Conservation (phyloP, 2,329 filamentous ascomycete genomes). For the Microcyclosporella mali region DNA sequence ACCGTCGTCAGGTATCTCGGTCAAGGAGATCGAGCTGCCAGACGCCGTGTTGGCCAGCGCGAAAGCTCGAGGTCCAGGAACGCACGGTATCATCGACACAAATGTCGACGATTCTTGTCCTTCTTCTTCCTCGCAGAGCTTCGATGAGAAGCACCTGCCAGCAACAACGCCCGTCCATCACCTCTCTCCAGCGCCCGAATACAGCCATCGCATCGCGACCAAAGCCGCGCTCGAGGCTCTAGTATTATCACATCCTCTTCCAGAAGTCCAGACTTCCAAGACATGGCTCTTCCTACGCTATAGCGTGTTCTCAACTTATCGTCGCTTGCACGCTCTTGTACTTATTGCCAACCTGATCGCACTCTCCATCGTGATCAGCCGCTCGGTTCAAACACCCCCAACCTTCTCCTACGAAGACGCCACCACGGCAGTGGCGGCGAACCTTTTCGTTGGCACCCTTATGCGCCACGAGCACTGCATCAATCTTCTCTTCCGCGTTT, state of each 20-base stretch:
- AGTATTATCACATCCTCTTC: constrained; percentile 18
- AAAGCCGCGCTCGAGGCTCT: constrained; percentile 20
- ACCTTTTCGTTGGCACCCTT: constrained; percentile 31
- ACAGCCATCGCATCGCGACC: constrained; percentile 18
- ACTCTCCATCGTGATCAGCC: constrained; percentile 9
- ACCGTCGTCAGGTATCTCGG: constrained; percentile 5
- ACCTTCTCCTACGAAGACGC: constrained; percentile 23
- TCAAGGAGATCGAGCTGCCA: constrained; percentile 3
- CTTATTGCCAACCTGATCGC: constrained; percentile 26
- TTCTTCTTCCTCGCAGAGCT: too few species aligned
- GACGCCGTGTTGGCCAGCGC: constrained; percentile 2
- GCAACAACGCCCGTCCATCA: too few species aligned
- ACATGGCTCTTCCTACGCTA: constrained; percentile 22
- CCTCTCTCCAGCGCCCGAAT: neutral
- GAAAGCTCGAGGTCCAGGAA: constrained; percentile 5
- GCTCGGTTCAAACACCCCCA: neutral
- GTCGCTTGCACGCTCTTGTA: constrained; percentile 26
- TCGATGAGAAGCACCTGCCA: neutral
- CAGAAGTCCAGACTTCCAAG: constrained; percentile 11
- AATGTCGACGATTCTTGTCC: neutral
- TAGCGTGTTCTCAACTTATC: constrained; percentile 30
- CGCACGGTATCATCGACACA: constrained; percentile 1
- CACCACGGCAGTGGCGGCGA: constrained; percentile 31
- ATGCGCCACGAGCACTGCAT: constrained; percentile 38
- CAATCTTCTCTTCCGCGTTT: constrained; percentile 35